Evolutionary conservation across 2,329 filamentous ascomycete genomes (phyloP).

Genomic region (Hymenoscyphus salicellus): DNA sequence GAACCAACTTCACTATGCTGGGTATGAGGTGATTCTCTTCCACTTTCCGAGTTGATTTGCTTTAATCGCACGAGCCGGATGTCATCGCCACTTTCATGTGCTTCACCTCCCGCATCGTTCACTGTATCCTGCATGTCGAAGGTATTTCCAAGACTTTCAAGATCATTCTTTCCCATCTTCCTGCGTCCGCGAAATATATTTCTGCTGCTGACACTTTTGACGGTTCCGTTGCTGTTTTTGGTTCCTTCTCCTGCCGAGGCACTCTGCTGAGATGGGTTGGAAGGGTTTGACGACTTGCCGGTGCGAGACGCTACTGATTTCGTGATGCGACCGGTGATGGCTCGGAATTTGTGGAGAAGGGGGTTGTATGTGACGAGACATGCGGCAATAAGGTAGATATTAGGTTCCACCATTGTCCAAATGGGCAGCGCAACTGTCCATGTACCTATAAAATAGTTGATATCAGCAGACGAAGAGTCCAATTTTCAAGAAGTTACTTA

Average conservation of each 20-base stretch:
- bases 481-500: no score
- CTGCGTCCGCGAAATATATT: slow-evolving; percentile 1
- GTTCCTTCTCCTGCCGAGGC: background rate
- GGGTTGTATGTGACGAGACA: slow-evolving; percentile 6
- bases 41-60: background rate
- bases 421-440: slow-evolving; percentile 4
- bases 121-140: slow-evolving; percentile 6
- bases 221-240: background rate
- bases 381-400: slow-evolving; percentile 4
- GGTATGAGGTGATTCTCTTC: background rate
- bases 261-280: background rate
- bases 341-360: slow-evolving; percentile 2
- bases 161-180: background rate
- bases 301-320: background rate
- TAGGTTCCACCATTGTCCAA: slow-evolving; percentile 8
- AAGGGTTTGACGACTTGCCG: slow-evolving; percentile 1
- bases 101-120: background rate
- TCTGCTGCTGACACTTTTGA: background rate
- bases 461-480: no score
- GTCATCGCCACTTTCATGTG: background rate
- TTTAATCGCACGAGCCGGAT: slow-evolving; percentile 1
- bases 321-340: slow-evolving; percentile 1
- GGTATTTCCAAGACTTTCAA: slow-evolving; percentile 7
- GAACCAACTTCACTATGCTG: slow-evolving; percentile 3
- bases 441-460: background rate